These are phyloP conservation scores for Sporobolomyces roseus DNA, from an alignment of 768 basidiomycete genomes.

Conservation along the genomic window DNA sequence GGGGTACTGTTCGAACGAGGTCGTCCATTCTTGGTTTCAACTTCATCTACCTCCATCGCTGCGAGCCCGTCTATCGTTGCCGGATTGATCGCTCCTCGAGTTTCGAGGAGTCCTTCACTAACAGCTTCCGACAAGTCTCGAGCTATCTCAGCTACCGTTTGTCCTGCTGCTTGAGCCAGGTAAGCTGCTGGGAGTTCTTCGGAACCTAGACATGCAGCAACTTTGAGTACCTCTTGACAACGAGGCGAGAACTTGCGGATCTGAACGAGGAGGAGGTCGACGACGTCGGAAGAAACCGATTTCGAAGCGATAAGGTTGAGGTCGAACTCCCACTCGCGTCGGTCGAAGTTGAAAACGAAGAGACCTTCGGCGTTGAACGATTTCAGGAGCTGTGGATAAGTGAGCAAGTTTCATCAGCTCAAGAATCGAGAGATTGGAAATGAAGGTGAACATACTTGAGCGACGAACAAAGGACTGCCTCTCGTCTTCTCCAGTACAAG, in stretches of 20 bases:
- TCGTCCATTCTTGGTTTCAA: no score
- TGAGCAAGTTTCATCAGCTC: neutral
- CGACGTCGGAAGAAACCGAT: conserved; percentile 33
- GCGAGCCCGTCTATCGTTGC: neutral
- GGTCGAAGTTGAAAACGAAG: conserved; percentile 32
- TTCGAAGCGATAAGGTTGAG: conserved; percentile 27
- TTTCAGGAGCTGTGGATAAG: conserved; percentile 21
- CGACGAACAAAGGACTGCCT: conserved; percentile 33
- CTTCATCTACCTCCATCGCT: neutral
- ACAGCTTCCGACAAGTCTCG: conserved; percentile 30
- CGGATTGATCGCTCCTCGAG: conserved; percentile 3
- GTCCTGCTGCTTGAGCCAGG: conserved; percentile 20
- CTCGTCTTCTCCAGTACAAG: conserved; percentile 27
- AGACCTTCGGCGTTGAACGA: conserved; percentile 35
- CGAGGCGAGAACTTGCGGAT: conserved; percentile 20
- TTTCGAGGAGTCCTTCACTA: conserved; percentile 26
- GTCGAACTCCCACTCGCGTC: conserved; percentile 30
- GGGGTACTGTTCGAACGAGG: no score
- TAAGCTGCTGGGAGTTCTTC: conserved; percentile 12
- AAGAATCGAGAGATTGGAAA: neutral
- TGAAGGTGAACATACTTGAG: conserved; percentile 6
- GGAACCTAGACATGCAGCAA: conserved; percentile 37
- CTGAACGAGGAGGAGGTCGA: conserved; percentile 35
- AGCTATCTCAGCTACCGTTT: conserved; percentile 15
- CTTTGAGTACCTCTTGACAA: conserved; percentile 20